Evolutionary conservation across 495 filamentous ascomycete genomes (phyloP), one percentile per base, ranked within the genome.

Genomic region (Neurospora sp.): DNA sequence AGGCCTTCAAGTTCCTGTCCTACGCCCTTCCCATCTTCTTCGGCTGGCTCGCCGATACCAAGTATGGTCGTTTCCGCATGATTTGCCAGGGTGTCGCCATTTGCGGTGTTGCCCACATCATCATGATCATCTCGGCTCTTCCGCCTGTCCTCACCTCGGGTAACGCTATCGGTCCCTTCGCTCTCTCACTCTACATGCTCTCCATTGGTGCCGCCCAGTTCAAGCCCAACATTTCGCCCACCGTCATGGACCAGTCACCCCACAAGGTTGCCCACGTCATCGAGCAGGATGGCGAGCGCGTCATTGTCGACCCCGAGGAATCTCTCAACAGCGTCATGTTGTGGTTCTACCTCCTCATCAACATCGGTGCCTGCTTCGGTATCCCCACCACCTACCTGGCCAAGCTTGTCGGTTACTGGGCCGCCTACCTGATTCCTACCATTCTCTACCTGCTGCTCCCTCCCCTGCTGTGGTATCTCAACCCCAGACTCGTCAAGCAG

Each of bases 221-320:
- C 83, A 95, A 95, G 81, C 89, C 91, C 41, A 87, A 88, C 72
- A 85, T 90, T 53, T 84, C 87, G 9, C 89, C 89, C 8, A 84
- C 91, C 42, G 87, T 94, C 76, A 91, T 92, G 53, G 92, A 94
- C 75, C 92, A 95, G 81, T 90, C 85, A 71, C 84, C 81, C n/a
- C 84, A 85, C 76, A 82, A 83, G 74, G 73, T 80, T 22, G 77
- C 88, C 72, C 88, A 88, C 74, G 86, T 89, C 38, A 89, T 89
- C 76, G 83, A 89, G 37, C 85, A 87, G 81, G 88, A 84, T 70
- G 93, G 93, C 70, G 91, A 94, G 82, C 86, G 88, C 40, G 90
- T 92, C 35, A 88, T 96, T 70, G 88, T 94, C 48, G 91, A 94
- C 76, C 92, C 93, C 1, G 84, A 88, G 61, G 86, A 92, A 68